Base-by-base conservation (phyloP, 2,329 filamentous ascomycete species). In the Hirsutella thompsonii region DNA sequence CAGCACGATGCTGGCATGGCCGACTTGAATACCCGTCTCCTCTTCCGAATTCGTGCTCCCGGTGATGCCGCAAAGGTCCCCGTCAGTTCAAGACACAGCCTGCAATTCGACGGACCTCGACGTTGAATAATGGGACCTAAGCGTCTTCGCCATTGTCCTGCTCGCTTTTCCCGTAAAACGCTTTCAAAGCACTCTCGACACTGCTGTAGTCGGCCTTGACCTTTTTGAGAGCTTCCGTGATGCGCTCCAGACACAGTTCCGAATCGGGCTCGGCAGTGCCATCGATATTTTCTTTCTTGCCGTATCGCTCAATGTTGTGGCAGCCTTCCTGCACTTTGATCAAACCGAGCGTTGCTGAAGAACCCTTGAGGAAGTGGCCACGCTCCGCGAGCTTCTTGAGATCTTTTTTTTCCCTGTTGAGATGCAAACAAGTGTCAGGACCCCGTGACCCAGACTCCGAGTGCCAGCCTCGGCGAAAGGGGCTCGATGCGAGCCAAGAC, bases 341-440 rank as follows among this genome's bases (percentile, higher is more conserved):
- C 42, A 96, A 75, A 36, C 92, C 92, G 41, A 98, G 74, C 4
- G 92, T 95, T 32, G 92, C 90, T 8, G 90, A 95, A 6, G 90
- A 96, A 45, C 92, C 92, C 66, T 98, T 98, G 51, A 98, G 73
- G 67, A 94, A 98, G 65, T 98, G 92, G 34, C 92, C 92, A 26
- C 94, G 79, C 40, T 76, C 72, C 28, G 87, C 94, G 30, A 96
- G 76, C 49, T 79, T 68, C n/a, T 66, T 61, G 43, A 96, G 76
- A 44, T 94, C 70, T 54, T 75, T 71, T 2, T 72, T 60, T 49
- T 76, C 61, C 49, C 88, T 94, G 56, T 44, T 26, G 8, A 19
- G 14, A 9, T 23, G 16, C 6, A 14, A 34, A 16, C 8, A 18
- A 18, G 18, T 13, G 23, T 26, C 23, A 26, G 23, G 23, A 26